Conservation (phyloP, 2,329 filamentous ascomycete genomes). For the Trichophyton mentagrophytes region DNA sequence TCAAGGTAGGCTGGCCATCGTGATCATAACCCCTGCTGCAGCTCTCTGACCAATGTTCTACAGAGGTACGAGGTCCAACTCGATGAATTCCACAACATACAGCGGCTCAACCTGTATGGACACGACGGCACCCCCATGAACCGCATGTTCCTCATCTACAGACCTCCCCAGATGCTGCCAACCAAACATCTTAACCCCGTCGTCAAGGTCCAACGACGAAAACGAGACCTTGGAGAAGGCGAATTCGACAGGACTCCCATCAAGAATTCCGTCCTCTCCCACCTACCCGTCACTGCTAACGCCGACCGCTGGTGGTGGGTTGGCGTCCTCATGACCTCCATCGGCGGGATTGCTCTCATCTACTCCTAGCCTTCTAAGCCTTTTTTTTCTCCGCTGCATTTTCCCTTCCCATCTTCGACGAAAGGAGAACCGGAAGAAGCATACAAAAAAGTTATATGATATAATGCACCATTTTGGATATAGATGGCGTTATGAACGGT, state of each 20-base stretch:
- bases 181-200: constrained; percentile 52
- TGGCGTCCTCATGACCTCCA: constrained; percentile 34
- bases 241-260: constrained; percentile 13
- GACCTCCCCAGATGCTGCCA: constrained; percentile 55
- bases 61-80: constrained; percentile 34
- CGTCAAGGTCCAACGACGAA: constrained; percentile 23
- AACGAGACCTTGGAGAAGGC: constrained; percentile 19
- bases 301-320: constrained; percentile 38
- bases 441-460: constrained; percentile 1
- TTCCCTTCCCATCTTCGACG: background rate
- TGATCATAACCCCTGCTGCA: background rate
- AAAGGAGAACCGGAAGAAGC: background rate
- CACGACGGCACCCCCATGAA: constrained; percentile 53
- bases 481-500: constrained; percentile 5
- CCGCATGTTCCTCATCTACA: constrained; percentile 53
- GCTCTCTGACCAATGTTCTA: background rate
- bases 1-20: constrained; percentile 38
- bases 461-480: constrained; percentile 3
- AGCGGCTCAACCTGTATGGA: constrained; percentile 50
- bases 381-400: no score
- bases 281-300: constrained; percentile 21
- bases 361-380: constrained; percentile 9
- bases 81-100: constrained; percentile 50
- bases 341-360: constrained; percentile 30
- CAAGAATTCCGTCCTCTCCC: constrained; percentile 20